Conservation (phyloP, 2,329 filamentous ascomycete genomes). For the Herpotrichia juniperi region DNA sequence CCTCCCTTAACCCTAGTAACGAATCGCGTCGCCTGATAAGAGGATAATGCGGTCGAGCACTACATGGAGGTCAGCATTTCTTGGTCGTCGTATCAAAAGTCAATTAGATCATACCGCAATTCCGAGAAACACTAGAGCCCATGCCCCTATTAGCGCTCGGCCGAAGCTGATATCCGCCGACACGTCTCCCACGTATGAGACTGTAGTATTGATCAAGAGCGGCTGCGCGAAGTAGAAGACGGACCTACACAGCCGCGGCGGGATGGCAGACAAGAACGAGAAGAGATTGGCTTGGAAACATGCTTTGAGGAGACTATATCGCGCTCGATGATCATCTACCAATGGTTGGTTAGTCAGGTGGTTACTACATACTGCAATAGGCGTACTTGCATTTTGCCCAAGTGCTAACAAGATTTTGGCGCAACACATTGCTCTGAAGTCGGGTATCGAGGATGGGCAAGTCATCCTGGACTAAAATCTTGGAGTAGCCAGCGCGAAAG, state of each 20-base stretch:
- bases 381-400: neutral
- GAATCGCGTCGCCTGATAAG: no score
- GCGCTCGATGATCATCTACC: no score
- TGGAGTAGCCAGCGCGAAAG: slow-evolving; percentile 2
- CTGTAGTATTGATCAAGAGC: neutral
- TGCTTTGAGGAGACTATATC: neutral
- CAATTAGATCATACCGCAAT: no score
- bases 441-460: neutral
- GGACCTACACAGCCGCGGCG: neutral
- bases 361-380: no score
- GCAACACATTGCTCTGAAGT: neutral
- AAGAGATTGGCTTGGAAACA: neutral
- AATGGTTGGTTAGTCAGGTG: no score
- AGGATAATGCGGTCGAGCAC: no score
- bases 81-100: no score
- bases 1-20: neutral
- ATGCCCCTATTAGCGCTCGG: neutral
- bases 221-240: slow-evolving; percentile 1
- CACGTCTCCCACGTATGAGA: neutral
- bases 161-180: neutral
- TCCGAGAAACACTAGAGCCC: neutral
- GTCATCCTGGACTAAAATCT: neutral
- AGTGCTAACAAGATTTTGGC: neutral
- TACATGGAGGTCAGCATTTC: no score
- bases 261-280: neutral